Evolutionary conservation across 192 early-diverging fungal genomes (phyloP), one percentile per base, ranked within the genome.

Genomic region (Entrophospora sp.): DNA sequence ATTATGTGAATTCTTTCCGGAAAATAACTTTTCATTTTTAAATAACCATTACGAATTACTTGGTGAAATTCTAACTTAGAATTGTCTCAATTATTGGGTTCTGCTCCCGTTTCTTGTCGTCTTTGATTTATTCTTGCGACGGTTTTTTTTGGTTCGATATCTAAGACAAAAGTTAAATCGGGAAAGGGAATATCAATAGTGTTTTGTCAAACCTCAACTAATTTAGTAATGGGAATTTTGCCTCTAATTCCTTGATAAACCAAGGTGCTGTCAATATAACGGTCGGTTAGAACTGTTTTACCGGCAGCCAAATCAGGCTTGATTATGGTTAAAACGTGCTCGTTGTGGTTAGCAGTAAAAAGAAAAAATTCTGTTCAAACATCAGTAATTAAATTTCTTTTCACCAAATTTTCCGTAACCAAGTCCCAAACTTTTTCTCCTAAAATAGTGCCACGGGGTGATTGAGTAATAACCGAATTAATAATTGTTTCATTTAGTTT

Each of bases 101-200:
- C 38, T 40, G 6, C 38, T 9, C 38, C 38, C 14, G 38, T 40
- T 40, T 40, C 38, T 40, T 14, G 38, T 14, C 14, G 38, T 40
- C 38, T 40, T 40, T 40, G 38, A 14, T 40, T 40, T 40, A 40
- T 14, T 40, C 38, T 40, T 40, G 6, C 14, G 38, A 14, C 38
- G 14, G 38, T n/a, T 51, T 51, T 51, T 5, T 51, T 51, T 25
- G 48, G 24, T 25, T 51, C 48, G 18, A 51, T 51, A 51, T 51
- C 48, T 51, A 51, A 51, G 18, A 51, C 48, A 51, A 51, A 51
- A 51, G 48, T 51, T 51, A 51, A 51, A 25, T 51, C 48, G 18
- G 48, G 48, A 51, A 20, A 51, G 24, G 48, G 24, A 51, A 51
- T 51, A 22, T 51, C 24, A 51, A 25, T 51, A 25, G 9, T 51